phyloP scores from a whole-genome alignment of 495 filamentous ascomycete species.

The Penicillium pulvis region DNA sequence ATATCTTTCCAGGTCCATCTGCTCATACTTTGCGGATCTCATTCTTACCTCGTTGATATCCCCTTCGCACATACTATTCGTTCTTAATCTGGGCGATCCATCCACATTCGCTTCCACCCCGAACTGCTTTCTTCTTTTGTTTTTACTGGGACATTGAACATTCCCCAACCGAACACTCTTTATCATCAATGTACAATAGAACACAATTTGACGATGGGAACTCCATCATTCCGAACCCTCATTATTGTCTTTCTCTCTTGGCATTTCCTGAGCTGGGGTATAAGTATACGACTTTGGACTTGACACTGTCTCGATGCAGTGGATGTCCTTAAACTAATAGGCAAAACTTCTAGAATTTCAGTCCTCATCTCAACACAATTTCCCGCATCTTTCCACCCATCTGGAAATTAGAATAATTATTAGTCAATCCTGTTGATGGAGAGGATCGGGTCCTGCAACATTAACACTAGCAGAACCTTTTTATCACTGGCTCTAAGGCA shows the following conservation, averaged over 20 bases:
- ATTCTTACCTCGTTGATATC: conserved; percentile 3
- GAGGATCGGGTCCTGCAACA: too few relatives aligned
- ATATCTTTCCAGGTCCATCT: conserved; percentile 1
- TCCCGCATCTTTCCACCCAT: too few relatives aligned
- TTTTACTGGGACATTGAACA: neutral
- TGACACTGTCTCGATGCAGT: neutral
- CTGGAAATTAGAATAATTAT: too few relatives aligned
- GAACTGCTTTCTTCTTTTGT: neutral
- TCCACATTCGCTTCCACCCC: neutral
- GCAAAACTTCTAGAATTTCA: neutral
- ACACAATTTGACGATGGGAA: conserved; percentile 60
- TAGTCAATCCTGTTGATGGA: too few relatives aligned
- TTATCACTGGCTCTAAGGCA: too few relatives aligned
- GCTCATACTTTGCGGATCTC: conserved; percentile 1
- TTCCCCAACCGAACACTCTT: neutral
- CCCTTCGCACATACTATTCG: conserved; percentile 6
- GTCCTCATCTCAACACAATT: neutral
- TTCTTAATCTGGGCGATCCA: conserved; percentile 1
- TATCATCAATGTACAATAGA: conserved; percentile 49
- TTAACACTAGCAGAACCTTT: too few relatives aligned
- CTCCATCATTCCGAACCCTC: conserved; percentile 64
- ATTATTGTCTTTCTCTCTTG: conserved; percentile 31
- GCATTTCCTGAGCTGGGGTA: neutral
- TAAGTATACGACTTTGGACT: neutral
- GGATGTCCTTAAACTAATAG: neutral